A percentile compares a stretch with the other conserved stretches of the same genome.
Evolutionary conservation across 352 stramenopile species (phyloP).

Genomic region (Plasmopara halstedii): DNA sequence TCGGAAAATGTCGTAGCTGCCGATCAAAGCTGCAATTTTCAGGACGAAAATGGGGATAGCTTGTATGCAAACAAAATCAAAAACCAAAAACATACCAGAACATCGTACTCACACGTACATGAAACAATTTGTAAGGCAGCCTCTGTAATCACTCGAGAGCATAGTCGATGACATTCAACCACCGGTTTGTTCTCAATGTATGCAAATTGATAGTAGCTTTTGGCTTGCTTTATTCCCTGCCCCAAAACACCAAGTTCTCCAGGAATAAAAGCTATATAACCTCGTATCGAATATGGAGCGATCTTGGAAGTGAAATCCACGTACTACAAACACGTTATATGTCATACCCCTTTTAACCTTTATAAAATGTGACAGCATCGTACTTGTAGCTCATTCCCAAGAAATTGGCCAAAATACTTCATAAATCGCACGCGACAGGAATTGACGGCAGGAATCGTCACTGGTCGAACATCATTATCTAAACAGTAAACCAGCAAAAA

Average conservation of each 20-base stretch:
- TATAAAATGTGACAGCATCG: neutral
- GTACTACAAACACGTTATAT: constrained; percentile 17
- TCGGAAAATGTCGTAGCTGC: constrained; percentile 29
- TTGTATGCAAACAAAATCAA: constrained; percentile 7
- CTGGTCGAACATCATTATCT: constrained; percentile 7
- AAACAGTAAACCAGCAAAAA: neutral
- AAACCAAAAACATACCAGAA: neutral
- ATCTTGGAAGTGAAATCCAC: constrained; percentile 18
- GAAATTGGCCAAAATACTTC: constrained; percentile 30
- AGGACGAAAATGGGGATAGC: constrained; percentile 72
- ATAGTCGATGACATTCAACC: constrained; percentile 42
- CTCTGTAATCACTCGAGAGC: constrained; percentile 37
- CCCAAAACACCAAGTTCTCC: constrained; percentile 21
- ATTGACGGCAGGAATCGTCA: constrained; percentile 18
- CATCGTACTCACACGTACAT: constrained; percentile 14
- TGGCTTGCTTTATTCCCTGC: constrained; percentile 48
- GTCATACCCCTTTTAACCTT: neutral
- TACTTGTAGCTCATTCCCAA: constrained; percentile 40
- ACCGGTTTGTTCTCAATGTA: constrained; percentile 64
- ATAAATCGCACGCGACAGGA: constrained; percentile 34
- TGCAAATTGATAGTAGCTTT: constrained; percentile 61
- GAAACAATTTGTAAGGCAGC: constrained; percentile 18
- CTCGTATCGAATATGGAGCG: constrained; percentile 29
- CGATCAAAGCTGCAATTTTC: constrained; percentile 32
- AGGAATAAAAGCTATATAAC: constrained; percentile 47